These are phyloP conservation scores for Sphaerobolus stellatus DNA, from an alignment of 1,284 basidiomycete genomes.

Conservation along the genomic window DNA sequence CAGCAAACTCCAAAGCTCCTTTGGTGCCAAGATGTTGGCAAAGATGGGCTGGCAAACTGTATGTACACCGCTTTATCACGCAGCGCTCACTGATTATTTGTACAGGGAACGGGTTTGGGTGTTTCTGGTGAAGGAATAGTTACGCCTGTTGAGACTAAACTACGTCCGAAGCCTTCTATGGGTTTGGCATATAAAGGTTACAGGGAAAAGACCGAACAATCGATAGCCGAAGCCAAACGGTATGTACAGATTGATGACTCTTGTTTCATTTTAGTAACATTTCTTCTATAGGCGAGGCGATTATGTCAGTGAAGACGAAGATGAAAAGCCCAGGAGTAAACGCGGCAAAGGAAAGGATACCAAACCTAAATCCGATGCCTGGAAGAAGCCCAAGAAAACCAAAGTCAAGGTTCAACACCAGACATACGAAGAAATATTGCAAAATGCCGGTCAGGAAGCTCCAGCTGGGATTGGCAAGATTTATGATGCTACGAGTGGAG, in stretches of 20 bases:
- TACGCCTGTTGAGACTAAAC: conserved; percentile 81
- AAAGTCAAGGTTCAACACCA: conserved; percentile 89
- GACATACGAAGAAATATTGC: conserved; percentile 92
- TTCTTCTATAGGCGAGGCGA: conserved; percentile 44
- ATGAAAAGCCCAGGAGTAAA: conserved; percentile 44
- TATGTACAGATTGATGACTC: conserved; percentile 34
- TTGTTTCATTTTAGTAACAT: neutral
- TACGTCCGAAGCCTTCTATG: conserved; percentile 74
- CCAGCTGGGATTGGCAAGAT: conserved; percentile 72
- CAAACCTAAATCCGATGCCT: conserved; percentile 64
- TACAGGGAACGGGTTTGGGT: conserved; percentile 76
- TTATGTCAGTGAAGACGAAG: conserved; percentile 73
- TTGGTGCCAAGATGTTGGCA: conserved; percentile 85
- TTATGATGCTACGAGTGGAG: conserved; percentile 91
- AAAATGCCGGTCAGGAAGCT: conserved; percentile 69
- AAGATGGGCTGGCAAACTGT: conserved; percentile 91
- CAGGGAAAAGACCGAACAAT: conserved; percentile 84
- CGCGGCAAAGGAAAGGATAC: conserved; percentile 50
- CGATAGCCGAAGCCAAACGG: conserved; percentile 77
- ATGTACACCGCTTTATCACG: conserved; percentile 1
- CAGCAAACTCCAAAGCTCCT: conserved; percentile 68
- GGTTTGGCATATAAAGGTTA: conserved; percentile 89
- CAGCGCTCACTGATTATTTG: neutral
- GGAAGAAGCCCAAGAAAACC: conserved; percentile 81
- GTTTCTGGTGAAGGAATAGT: conserved; percentile 80